These are phyloP conservation scores for Claviceps purpurea DNA, from an alignment of 2,329 filamentous ascomycete genomes.

Conservation along the genomic window DNA sequence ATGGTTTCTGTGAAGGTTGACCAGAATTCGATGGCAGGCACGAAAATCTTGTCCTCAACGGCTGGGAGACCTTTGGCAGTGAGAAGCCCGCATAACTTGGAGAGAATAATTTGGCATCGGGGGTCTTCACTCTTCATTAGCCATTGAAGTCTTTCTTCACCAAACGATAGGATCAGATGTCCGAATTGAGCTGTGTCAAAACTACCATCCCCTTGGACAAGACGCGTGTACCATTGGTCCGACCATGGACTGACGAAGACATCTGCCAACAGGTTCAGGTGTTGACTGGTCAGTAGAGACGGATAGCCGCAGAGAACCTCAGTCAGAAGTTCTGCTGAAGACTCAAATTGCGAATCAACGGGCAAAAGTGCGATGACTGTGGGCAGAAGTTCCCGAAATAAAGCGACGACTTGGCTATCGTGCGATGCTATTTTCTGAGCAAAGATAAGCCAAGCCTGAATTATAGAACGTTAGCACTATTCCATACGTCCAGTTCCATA, in stretches of 20 bases:
- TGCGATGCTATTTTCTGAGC: conserved; percentile 50
- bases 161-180: conserved; percentile 54
- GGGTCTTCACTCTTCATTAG: conserved; percentile 40
- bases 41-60: conserved; percentile 61
- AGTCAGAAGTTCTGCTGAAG: conserved; percentile 48
- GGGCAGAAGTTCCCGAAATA: conserved; percentile 46
- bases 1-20: conserved; percentile 59
- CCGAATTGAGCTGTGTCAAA: conserved; percentile 54
- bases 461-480: background rate
- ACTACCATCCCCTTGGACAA: conserved; percentile 47
- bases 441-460: conserved; percentile 60
- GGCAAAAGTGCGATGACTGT: conserved; percentile 48
- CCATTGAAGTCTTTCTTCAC: conserved; percentile 48
- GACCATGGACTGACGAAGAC: conserved; percentile 50
- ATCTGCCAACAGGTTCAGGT: conserved; percentile 43
- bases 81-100: conserved; percentile 50
- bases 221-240: conserved; percentile 36
- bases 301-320: conserved; percentile 54
- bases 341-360: conserved; percentile 43
- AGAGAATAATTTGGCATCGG: conserved; percentile 40
- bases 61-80: conserved; percentile 52
- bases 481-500: background rate
- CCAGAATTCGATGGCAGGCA: conserved; percentile 70
- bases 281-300: conserved; percentile 43
- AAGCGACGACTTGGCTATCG: conserved; percentile 41